These are phyloP conservation scores for Juncus inflexus DNA, from an alignment of 176 grass and related monocot species.

Conservation along the genomic window DNA sequence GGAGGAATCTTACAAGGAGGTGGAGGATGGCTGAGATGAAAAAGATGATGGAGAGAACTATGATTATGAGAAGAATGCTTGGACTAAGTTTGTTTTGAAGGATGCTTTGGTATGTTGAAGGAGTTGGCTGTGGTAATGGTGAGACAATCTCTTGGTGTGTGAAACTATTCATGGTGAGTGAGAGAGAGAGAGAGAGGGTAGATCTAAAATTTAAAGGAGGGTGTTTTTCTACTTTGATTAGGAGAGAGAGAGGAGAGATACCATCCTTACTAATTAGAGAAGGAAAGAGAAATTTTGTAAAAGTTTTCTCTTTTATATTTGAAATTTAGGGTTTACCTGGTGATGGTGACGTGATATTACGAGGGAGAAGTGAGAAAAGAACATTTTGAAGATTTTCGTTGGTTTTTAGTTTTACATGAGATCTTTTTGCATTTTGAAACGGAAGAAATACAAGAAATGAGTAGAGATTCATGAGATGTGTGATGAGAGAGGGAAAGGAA, in stretches of 20 bases:
- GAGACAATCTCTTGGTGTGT: conserved; percentile 9
- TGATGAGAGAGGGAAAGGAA: conserved; percentile 3
- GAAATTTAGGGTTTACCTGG: conserved; percentile 15
- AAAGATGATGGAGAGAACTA: conserved; percentile 64
- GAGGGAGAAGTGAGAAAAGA: not conserved
- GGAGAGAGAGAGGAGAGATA: not conserved
- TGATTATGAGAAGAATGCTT: conserved; percentile 64
- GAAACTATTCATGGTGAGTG: conserved; percentile 17
- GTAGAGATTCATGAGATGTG: conserved; percentile 5
- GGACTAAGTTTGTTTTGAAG: conserved; percentile 67
- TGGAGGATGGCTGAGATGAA: conserved; percentile 83
- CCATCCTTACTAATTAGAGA: conserved; percentile 7
- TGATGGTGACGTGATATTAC: conserved; percentile 2
- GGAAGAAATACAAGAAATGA: not conserved
- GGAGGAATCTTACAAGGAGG: conserved; percentile 56
- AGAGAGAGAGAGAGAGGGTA: conserved; percentile 9
- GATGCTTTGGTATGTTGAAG: conserved; percentile 18
- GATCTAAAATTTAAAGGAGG: conserved; percentile 13
- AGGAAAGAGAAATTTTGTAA: not conserved
- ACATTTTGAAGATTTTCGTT: conserved; percentile 11
- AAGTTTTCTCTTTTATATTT: conserved; percentile 8
- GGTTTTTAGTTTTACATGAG: not conserved
- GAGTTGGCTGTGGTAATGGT: conserved; percentile 23
- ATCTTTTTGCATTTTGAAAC: not conserved
- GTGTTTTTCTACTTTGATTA: conserved; percentile 1